Conservation (phyloP, 768 basidiomycete genomes). For the Suillus plorans region DNA sequence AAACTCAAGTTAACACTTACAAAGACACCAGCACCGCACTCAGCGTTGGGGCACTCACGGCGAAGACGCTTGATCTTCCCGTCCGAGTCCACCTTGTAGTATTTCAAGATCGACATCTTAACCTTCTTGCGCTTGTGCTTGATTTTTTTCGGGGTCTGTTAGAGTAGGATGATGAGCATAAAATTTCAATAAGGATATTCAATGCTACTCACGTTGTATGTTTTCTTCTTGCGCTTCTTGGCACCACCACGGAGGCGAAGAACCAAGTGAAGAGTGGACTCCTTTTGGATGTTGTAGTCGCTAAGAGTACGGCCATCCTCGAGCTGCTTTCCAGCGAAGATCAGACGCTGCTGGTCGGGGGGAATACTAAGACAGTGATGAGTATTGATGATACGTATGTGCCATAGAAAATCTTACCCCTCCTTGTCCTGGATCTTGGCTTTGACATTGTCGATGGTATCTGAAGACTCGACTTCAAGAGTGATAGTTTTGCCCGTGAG, state of each 20-base stretch:
- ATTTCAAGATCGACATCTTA: slow-evolving; percentile 99
- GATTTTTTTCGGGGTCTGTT: slow-evolving; percentile 96
- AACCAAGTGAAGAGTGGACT: slow-evolving; percentile 97
- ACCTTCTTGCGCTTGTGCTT: slow-evolving; percentile 99
- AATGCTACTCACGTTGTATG: slow-evolving; percentile 78
- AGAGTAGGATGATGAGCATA: slow-evolving; percentile 7
- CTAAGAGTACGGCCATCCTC: slow-evolving; percentile 96
- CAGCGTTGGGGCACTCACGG: slow-evolving; percentile 88
- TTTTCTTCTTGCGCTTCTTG: slow-evolving; percentile 99
- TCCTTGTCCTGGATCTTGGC: slow-evolving; percentile 98
- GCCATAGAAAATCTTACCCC: slow-evolving; percentile 50
- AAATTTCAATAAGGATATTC: neutral
- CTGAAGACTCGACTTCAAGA: slow-evolving; percentile 95
- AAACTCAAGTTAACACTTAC: slow-evolving; percentile 41
- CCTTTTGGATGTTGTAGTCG: slow-evolving; percentile 99
- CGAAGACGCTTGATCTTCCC: slow-evolving; percentile 99
- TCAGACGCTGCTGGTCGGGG: slow-evolving; percentile 94
- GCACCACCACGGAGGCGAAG: slow-evolving; percentile 98
- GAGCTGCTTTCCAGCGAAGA: slow-evolving; percentile 99
- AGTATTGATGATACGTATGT: neutral
- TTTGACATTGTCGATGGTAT: slow-evolving; percentile 98
- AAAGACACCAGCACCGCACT: slow-evolving; percentile 85
- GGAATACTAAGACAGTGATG: slow-evolving; percentile 57
- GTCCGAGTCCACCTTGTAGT: slow-evolving; percentile 99
- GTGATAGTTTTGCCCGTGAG: slow-evolving; percentile 99